phyloP scores from a whole-genome alignment of 129 eudicot species.

The Escallonia rubra region DNA sequence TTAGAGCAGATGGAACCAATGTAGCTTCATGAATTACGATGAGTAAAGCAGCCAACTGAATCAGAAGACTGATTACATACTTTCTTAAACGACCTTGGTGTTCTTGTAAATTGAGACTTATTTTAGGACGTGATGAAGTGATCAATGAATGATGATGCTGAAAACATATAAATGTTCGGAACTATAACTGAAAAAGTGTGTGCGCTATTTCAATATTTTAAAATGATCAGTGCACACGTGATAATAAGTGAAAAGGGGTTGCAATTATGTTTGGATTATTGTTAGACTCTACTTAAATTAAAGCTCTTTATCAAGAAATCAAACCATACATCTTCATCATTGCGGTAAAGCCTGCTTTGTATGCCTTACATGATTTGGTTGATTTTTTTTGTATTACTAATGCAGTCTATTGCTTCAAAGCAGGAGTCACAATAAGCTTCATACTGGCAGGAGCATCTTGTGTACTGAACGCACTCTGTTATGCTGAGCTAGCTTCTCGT shows the following conservation, averaged over 20 bases:
- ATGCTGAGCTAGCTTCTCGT: constrained; percentile 92
- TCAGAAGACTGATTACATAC: too few species aligned
- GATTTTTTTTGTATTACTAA: constrained; percentile 2
- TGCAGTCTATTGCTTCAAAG: constrained; percentile 12
- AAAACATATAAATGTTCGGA: too few species aligned
- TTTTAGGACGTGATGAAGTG: too few species aligned
- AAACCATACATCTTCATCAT: background rate
- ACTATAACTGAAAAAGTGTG: too few species aligned
- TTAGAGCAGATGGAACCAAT: too few species aligned
- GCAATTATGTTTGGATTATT: background rate
- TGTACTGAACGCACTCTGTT: constrained; percentile 90
- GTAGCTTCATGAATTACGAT: too few species aligned
- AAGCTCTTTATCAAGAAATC: too few species aligned
- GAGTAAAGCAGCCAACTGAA: too few species aligned
- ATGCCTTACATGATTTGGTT: background rate
- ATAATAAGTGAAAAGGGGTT: background rate
- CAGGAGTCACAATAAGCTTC: constrained; percentile 95
- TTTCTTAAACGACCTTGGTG: too few species aligned
- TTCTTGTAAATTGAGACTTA: too few species aligned
- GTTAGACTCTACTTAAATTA: background rate
- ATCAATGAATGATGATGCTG: too few species aligned
- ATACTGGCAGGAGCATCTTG: constrained; percentile 94
- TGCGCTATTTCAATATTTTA: too few species aligned
- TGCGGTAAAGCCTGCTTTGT: background rate
- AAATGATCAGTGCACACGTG: background rate